These are phyloP conservation scores for Amaranthus tricolor DNA, from an alignment of 179 eudicot genomes.

Conservation along the genomic window DNA sequence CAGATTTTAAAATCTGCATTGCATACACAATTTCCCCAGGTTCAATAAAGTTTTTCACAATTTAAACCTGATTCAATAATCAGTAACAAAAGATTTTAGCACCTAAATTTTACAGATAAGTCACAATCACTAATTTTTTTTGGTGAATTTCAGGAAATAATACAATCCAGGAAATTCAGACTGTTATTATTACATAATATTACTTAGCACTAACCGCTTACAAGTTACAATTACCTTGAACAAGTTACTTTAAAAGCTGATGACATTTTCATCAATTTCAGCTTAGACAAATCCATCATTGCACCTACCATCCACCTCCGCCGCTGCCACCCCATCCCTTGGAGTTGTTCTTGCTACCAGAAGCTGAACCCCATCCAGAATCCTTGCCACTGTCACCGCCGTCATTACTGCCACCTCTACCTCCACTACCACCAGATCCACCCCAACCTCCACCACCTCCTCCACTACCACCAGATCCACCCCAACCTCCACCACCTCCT, in stretches of 20 bases:
- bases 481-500: too few relatives aligned
- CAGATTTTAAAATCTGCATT: too few relatives aligned
- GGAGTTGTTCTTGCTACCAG: conserved; percentile 18
- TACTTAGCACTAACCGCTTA: conserved; percentile 12
- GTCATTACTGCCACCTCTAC: conserved; percentile 13
- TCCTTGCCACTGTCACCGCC: conserved; percentile 22
- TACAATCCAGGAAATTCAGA: not conserved
- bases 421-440: not conserved
- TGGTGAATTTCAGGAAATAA: not conserved
- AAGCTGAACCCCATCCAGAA: conserved; percentile 26
- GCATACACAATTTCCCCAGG: too few relatives aligned
- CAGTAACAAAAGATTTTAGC: not conserved
- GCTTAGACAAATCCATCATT: not conserved
- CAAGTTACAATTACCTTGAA: not conserved
- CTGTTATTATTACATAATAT: not conserved
- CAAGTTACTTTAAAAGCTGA: not conserved
- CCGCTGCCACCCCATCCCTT: conserved; percentile 30
- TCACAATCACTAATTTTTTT: too few relatives aligned
- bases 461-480: too few relatives aligned
- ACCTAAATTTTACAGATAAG: not conserved
- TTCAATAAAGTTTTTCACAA: not conserved
- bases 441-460: not conserved
- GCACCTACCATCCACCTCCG: conserved; percentile 28
- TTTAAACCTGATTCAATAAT: not conserved
- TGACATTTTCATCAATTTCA: not conserved